Evolutionary conservation across 2,329 filamentous ascomycete genomes (phyloP), one percentile per base, ranked within the genome.

Genomic region (Dactylellina sp.): DNA sequence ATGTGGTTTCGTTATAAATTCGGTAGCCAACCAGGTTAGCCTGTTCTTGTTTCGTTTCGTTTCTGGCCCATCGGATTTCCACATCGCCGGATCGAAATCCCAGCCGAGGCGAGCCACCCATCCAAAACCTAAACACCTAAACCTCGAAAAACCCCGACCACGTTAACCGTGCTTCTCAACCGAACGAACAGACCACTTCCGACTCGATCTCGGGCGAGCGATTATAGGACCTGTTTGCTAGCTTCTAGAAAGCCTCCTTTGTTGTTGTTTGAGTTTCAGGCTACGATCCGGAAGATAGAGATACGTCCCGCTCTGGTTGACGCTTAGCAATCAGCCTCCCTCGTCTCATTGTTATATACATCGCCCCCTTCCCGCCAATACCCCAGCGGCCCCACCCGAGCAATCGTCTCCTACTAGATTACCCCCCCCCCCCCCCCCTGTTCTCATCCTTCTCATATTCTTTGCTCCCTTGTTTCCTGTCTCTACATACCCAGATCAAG

Each of bases 371-470:
- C 37, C 9, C 3, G 14, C 37, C 14, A 35, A 53, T 63, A 56
- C 71, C 47, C 49, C n/a, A 32, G 40, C 56, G 70, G 66, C 68
- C 66, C 66, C 61, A 70, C 46, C 64, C 57, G n/a, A n/a, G n/a
- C n/a, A n/a, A 61, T 57, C 64, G 53, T 61, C 49, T 65, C 63
- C 71, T 52, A 55, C 71, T 9, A 9, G 9, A 32, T 32, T n/a
- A n/a, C 25, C 63, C 55, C 49, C 35, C 42, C 35, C 47, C 52
- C 42, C 55, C 46, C 49, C 37, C 32, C 35, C 56, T 46, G 14
- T 37, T n/a, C n/a, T n/a, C 44, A 32, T 32, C 46, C 56, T 46
- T 49, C 57, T 55, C 50, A 56, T 52, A 53, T 39, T 32, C 9
- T 32, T 32, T 32, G 9, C 28, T 32, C 28, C 28, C 28, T 32